Evolutionary conservation across 331 rosid genomes (phyloP).

Genomic region (Rhamnella rubrinervis): DNA sequence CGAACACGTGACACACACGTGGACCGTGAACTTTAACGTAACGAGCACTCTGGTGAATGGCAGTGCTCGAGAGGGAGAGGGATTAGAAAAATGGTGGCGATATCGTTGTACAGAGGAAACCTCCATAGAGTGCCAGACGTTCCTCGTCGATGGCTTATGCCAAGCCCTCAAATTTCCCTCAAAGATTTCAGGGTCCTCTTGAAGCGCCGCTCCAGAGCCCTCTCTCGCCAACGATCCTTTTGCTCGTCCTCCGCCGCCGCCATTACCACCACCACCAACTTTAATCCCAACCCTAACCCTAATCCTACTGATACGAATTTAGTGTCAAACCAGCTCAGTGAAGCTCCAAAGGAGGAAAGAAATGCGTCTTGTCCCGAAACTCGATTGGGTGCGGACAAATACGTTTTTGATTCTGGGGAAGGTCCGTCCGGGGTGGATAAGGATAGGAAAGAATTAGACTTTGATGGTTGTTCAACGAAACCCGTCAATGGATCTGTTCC

Average conservation of each 20-base stretch:
- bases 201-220: constrained; percentile 76
- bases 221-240: constrained; percentile 46
- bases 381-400: constrained; percentile 19
- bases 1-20: no score
- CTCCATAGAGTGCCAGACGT: constrained; percentile 79
- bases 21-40: no score
- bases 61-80: no score
- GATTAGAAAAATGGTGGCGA: constrained; percentile 63
- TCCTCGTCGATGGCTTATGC: constrained; percentile 95
- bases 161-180: constrained; percentile 64
- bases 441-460: constrained; percentile 28
- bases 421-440: constrained; percentile 42
- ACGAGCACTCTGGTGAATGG: no score
- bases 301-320: constrained; percentile 6
- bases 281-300: constrained; percentile 26
- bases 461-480: constrained; percentile 32
- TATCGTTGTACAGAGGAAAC: constrained; percentile 96
- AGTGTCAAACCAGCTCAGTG: constrained; percentile 19
- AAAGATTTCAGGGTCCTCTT: constrained; percentile 75
- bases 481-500: constrained; percentile 36
- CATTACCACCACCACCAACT: constrained; percentile 29
- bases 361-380: constrained; percentile 12
- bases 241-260: constrained; percentile 24
- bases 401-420: constrained; percentile 30
- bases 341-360: constrained; percentile 10